Percentiles rank a stretch among this genome's conserved stretches.
phyloP scores from a whole-genome alignment of 306 rosid species.

The Quillaja saponaria region DNA sequence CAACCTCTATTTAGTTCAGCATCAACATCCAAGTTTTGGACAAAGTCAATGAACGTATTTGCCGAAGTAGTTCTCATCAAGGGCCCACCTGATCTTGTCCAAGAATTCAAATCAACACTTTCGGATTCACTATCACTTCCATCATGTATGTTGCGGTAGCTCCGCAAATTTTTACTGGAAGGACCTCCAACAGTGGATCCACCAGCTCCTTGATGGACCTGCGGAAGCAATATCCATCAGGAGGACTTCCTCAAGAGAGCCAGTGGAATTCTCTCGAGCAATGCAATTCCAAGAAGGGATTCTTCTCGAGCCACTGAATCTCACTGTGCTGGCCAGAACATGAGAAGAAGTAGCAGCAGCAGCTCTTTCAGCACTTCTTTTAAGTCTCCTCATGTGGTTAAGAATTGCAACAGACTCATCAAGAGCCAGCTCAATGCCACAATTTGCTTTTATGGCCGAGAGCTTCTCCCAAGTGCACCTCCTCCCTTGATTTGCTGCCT shows the following conservation, averaged over 20 bases:
- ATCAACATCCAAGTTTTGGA: slow-evolving; percentile 71
- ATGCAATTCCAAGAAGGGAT: slow-evolving; percentile 98
- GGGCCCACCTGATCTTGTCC: slow-evolving; percentile 97
- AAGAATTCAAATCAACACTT: slow-evolving; percentile 52
- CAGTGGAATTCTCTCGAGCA: slow-evolving; percentile 89
- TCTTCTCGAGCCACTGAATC: slow-evolving; percentile 76
- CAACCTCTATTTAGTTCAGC: slow-evolving; percentile 51
- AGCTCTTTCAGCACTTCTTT: slow-evolving; percentile 73
- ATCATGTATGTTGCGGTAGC: slow-evolving; percentile 52
- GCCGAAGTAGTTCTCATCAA: slow-evolving; percentile 92
- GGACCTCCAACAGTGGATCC: slow-evolving; percentile 38
- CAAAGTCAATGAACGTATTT: slow-evolving; percentile 68
- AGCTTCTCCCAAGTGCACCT: slow-evolving; percentile 99
- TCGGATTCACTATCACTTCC: slow-evolving; percentile 87
- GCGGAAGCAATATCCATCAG: slow-evolving; percentile 54
- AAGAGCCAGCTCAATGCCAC: slow-evolving; percentile 89
- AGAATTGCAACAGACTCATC: slow-evolving; percentile 88
- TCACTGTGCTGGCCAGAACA: slow-evolving; percentile 51
- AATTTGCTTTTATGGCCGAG: slow-evolving; percentile 90
- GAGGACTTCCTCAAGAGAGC: slow-evolving; percentile 80
- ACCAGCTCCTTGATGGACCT: slow-evolving; percentile 48
- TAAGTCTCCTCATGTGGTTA: slow-evolving; percentile 88
- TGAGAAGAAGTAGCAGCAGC: slow-evolving; percentile 75
- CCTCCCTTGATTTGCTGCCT: slow-evolving; percentile 96
- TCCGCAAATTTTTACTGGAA: slow-evolving; percentile 44